These are phyloP conservation scores for Nakazawaea ernobii DNA, from an alignment of 805 yeast species.

Conservation along the genomic window DNA sequence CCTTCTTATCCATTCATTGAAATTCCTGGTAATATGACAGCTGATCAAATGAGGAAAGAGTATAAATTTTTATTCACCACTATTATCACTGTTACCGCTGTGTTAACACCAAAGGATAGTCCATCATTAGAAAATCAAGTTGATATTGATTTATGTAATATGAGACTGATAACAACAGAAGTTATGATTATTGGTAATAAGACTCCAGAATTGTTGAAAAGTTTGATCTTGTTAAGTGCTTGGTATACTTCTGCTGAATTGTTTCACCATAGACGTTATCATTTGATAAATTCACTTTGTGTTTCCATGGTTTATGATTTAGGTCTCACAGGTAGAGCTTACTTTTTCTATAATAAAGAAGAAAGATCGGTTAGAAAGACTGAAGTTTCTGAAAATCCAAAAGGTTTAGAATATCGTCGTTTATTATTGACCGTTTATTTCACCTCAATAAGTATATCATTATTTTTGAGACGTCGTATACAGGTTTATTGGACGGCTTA, in stretches of 20 bases:
- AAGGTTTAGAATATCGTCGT: constrained; percentile 40
- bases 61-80: constrained; percentile 62
- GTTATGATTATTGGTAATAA: constrained; percentile 67
- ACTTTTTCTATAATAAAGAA: constrained; percentile 32
- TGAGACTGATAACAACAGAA: constrained; percentile 48
- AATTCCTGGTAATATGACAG: constrained; percentile 37
- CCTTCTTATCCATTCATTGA: constrained; percentile 52
- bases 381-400: constrained; percentile 30
- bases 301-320: constrained; percentile 69
- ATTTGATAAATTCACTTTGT: constrained; percentile 59
- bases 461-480: constrained; percentile 59
- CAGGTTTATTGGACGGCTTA: constrained; percentile 61
- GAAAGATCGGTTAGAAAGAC: constrained; percentile 37
- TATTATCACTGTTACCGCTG: constrained; percentile 56
- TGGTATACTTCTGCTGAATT: constrained; percentile 88
- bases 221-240: constrained; percentile 52
- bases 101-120: constrained; percentile 24
- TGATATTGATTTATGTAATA: constrained; percentile 46
- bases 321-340: constrained; percentile 58
- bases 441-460: constrained; percentile 55
- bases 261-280: constrained; percentile 73
- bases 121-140: constrained; percentile 36
- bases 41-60: constrained; percentile 40
- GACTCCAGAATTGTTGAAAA: constrained; percentile 59
- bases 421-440: constrained; percentile 56